Evolutionary conservation across 2,329 filamentous ascomycete genomes (phyloP).

Genomic region (Fonsecaea pugnacius): DNA sequence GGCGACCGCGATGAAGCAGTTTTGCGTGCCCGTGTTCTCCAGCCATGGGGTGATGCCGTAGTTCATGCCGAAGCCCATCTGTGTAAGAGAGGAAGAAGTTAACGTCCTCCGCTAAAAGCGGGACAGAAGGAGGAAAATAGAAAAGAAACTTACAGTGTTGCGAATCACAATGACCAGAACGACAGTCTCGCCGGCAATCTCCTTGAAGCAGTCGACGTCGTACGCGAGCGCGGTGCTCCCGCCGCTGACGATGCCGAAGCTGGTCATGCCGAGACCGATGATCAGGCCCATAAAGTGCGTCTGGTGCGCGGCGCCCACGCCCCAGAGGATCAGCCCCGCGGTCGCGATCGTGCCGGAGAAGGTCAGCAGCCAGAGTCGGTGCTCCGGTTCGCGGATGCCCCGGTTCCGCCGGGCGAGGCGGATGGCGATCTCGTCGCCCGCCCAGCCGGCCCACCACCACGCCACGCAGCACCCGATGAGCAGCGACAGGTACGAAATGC

Average conservation of each 20-base stretch:
- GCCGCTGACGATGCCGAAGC: conserved; percentile 46
- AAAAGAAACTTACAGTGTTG: conserved; percentile 44
- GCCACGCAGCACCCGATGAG: conserved; percentile 36
- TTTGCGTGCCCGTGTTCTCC: conserved; percentile 20
- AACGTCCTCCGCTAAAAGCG: background rate
- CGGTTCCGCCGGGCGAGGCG: conserved; percentile 32
- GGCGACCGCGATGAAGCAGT: conserved; percentile 22
- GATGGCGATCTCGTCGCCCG: conserved; percentile 37
- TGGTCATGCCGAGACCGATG: conserved; percentile 43
- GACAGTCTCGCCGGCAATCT: conserved; percentile 55
- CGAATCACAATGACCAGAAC: conserved; percentile 56
- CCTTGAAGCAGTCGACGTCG: conserved; percentile 56
- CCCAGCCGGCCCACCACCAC: conserved; percentile 33
- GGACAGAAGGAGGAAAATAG: background rate
- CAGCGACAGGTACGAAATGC: conserved; percentile 38
- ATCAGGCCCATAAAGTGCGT: conserved; percentile 57
- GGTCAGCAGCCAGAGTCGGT: conserved; percentile 37
- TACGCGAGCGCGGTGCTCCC: conserved; percentile 53
- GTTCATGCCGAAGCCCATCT: conserved; percentile 23
- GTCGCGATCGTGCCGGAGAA: conserved; percentile 50
- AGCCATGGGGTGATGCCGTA: conserved; percentile 30
- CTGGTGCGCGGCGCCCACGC: conserved; percentile 55
- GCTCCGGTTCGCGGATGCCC: conserved; percentile 39
- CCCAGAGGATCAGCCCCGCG: conserved; percentile 55
- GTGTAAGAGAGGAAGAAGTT: background rate